Base-by-base conservation (phyloP, 805 yeast genomes). In the Zygosaccharomyces kombuchaensis region DNA sequence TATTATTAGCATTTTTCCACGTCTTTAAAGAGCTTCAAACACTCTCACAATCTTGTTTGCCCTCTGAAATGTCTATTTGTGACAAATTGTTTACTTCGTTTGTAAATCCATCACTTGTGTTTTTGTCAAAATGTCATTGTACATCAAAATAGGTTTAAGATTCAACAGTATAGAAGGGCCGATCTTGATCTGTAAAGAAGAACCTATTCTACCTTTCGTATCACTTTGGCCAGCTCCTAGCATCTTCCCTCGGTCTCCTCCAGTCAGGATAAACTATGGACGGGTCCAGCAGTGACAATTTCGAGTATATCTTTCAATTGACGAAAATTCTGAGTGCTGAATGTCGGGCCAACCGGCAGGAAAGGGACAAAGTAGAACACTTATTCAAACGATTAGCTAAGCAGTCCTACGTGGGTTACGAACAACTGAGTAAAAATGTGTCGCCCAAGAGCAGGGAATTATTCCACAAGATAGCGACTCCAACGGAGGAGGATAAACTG, bases 331-430 rank as follows among this genome's bases (percentile, higher is more conserved):
- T 63, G 38, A 55, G 58, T 27, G 38, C 53, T 3, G 59, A 60
- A 45, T 55, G 60, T 31, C 45, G 63, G 27, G 40, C 54, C 3
- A 58, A 55, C 7, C 51, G 67, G 34, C 58, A 55, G 40, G 61
- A 60, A 32, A 61, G 62, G 5, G 65, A 59, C 25, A 52, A 50
- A 36, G 47, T 63, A n/a, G 60, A 56, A 35, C 50, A 47, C 17
- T 43, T 58, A 3, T 42, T 62, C 7, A 54, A 53, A 37, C 48
- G 62, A 25, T 46, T 62, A 12, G 62, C 68, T 2, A 60, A 59
- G 44, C 64, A 61, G 34, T 55, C 63, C 2, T 56, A 59, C 9
- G 50, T 60, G 13, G 50, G 58, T 6, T 63, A 56, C 44, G 62
- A 60, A 12, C 51, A 55, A 12, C 46, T 59, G 2, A 48, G 51